A percentile compares a stretch with the other conserved stretches of the same genome.
Conservation (phyloP, 768 basidiomycete species). For the Leccinum obscurum region DNA sequence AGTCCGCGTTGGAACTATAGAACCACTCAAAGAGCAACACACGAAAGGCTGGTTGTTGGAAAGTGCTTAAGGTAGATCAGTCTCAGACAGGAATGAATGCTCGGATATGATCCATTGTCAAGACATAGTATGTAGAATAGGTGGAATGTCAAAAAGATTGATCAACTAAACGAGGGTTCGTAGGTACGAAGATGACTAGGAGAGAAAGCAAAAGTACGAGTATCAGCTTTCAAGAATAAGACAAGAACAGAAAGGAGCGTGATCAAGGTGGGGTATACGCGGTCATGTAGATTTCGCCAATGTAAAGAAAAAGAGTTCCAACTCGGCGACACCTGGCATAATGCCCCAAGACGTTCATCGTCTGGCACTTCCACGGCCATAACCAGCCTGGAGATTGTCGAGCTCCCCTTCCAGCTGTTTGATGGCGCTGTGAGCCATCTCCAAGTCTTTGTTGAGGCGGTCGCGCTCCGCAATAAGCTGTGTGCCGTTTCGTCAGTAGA, state of each 20-base stretch:
- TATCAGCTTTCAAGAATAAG: conserved; percentile 10
- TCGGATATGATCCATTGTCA: conserved; percentile 12
- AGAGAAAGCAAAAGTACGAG: conserved; percentile 6
- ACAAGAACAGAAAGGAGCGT: conserved; percentile 18
- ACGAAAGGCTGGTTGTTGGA: neutral
- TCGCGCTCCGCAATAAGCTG: conserved; percentile 98
- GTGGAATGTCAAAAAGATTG: conserved; percentile 13
- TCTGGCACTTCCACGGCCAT: conserved; percentile 60
- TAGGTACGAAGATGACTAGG: conserved; percentile 1
- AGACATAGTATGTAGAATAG: conserved; percentile 17
- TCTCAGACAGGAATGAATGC: neutral
- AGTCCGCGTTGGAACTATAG: neutral
- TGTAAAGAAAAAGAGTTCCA: conserved; percentile 4
- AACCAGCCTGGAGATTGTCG: conserved; percentile 85
- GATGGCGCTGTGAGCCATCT: conserved; percentile 88
- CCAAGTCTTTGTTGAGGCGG: conserved; percentile 98
- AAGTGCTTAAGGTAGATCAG: neutral
- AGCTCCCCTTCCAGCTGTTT: conserved; percentile 90
- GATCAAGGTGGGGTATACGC: conserved; percentile 30
- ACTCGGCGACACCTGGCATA: neutral
- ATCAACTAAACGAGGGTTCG: conserved; percentile 29
- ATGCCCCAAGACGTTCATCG: conserved; percentile 16
- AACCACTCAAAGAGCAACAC: neutral
- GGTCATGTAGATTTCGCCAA: conserved; percentile 10
- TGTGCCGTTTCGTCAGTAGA: conserved; percentile 16